These are phyloP conservation scores for Phytopythium aichiense DNA, from an alignment of 352 stramenopile genomes.

Conservation along the genomic window DNA sequence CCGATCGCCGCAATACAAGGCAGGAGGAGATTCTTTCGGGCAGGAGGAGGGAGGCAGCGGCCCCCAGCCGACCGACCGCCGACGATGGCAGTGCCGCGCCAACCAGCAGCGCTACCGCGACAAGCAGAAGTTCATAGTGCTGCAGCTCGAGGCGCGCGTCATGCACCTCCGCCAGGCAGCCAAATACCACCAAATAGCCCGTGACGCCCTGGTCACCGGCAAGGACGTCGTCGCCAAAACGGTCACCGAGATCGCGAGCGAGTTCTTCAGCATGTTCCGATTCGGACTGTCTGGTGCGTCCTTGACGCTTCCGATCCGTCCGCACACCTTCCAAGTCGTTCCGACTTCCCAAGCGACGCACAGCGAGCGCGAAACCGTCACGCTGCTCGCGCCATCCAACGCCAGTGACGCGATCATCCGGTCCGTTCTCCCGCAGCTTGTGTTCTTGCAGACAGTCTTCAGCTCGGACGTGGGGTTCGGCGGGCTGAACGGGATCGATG, in stretches of 20 bases:
- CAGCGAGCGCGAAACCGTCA: neutral
- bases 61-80: neutral
- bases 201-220: neutral
- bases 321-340: neutral
- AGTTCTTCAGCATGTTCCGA: slow-evolving; percentile 3
- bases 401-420: neutral
- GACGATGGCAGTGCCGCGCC: slow-evolving; percentile 28
- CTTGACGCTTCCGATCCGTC: neutral
- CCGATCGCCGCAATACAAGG: neutral
- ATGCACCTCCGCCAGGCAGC: slow-evolving; percentile 20
- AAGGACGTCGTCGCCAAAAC: neutral
- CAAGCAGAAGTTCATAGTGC: slow-evolving; percentile 19
- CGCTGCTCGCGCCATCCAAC: neutral
- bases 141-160: slow-evolving; percentile 19
- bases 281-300: neutral
- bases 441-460: slow-evolving; percentile 21
- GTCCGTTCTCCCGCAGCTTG: slow-evolving; percentile 12
- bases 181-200: slow-evolving; percentile 8
- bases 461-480: slow-evolving; percentile 16
- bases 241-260: neutral
- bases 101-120: slow-evolving; percentile 44
- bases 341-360: neutral
- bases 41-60: neutral
- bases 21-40: too few relatives aligned
- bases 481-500: slow-evolving; percentile 9